Base-by-base conservation (phyloP, 2,329 filamentous ascomycete genomes). In the Aschersonia sp. region DNA sequence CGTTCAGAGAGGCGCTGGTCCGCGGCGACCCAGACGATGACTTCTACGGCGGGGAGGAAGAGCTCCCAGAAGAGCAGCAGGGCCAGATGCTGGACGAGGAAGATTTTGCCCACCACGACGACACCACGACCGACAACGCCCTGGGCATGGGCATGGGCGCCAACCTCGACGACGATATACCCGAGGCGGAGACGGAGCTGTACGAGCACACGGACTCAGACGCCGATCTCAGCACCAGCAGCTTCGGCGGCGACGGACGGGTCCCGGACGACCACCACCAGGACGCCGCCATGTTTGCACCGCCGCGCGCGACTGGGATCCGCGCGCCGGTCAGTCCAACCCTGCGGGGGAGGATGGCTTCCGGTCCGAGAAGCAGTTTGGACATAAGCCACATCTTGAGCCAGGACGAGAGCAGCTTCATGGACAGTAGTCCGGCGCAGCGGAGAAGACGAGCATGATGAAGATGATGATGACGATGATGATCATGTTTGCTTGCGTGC, bases 181-280 rank as follows among this genome's bases (percentile, higher is more conserved):
- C 82, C 22, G 80, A 84, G 50, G 79, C 72, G 8, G 75, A 78
- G 56, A 69, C 67, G 56, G 76, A 71, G 30, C 76, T 77, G 54
- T 87, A 87, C 66, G 83, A 88, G 66, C 83, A 87, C 59, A 87
- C 84, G 7, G 84, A 87, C 63, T 83, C 82, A 2, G 83, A 87
- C 53, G 81, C 72, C 7, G 79, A 81, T 46, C 54, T 79, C 46
- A 72, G 64, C 50, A 76, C 70, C 57, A 74, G 71, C 51, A 66
- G 66, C 45, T 53, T 51, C 11, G 56, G 55, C 11, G 56, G 55
- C 12, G 52, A 50, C 1, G 53, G 35, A 8, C 35, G 35, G 8
- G 35, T 2, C 8, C 35, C 8, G 35, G 35, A 37, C 29, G 50
- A 51, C 29, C 52, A 50, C 4, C 54, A 56, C 4, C 48, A 54